These are phyloP conservation scores for Serendipita sp. DNA, from an alignment of 768 basidiomycete genomes.

Conservation along the genomic window DNA sequence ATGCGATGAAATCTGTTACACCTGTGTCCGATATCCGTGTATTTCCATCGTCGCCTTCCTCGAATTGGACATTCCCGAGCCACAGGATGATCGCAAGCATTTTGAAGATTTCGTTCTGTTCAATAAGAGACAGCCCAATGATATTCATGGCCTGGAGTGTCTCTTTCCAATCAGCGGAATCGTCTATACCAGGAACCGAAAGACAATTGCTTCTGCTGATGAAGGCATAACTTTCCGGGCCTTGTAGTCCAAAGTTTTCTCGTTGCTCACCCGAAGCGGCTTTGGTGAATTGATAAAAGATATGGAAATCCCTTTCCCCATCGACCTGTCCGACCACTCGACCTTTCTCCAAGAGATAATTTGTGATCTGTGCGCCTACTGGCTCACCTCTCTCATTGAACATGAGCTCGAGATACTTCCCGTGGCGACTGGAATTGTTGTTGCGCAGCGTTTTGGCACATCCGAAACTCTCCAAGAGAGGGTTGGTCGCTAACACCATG, in stretches of 20 bases:
- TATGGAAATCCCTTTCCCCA: constrained; percentile 94
- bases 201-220: constrained; percentile 86
- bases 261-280: constrained; percentile 78
- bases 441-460: constrained; percentile 98
- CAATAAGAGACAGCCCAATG: constrained; percentile 69
- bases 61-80: constrained; percentile 91
- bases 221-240: constrained; percentile 89
- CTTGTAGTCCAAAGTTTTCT: constrained; percentile 88
- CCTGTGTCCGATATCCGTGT: constrained; percentile 60
- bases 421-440: constrained; percentile 96
- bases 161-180: constrained; percentile 70
- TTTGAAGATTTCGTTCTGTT: constrained; percentile 86
- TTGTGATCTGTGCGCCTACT: constrained; percentile 94
- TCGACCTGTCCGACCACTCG: constrained; percentile 93
- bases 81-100: constrained; percentile 85
- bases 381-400: constrained; percentile 88
- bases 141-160: constrained; percentile 88
- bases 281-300: constrained; percentile 99
- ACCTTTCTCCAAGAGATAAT: constrained; percentile 93
- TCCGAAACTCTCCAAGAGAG: constrained; percentile 91
- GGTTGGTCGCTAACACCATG: constrained; percentile 98
- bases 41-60: constrained; percentile 81
- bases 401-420: constrained; percentile 99
- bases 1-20: constrained; percentile 90
- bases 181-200: constrained; percentile 80